Evolutionary conservation across 768 basidiomycete genomes (phyloP), one percentile per base, ranked within the genome.

Genomic region (Trametopsis cervina): DNA sequence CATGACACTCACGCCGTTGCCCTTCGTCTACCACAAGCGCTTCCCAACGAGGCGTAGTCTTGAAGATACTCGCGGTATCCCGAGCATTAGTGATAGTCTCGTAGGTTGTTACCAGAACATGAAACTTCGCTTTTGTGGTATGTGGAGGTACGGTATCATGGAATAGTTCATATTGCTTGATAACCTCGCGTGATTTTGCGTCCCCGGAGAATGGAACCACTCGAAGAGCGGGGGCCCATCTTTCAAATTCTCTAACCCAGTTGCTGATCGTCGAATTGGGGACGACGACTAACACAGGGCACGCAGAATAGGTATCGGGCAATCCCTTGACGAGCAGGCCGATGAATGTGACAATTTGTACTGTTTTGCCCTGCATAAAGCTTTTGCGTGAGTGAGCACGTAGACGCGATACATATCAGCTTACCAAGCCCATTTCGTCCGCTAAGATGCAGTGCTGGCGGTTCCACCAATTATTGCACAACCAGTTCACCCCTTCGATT

Each of bases 251-350:
- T 26, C 96, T 76, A 12, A 95, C 79, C 95, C 94, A 96, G 56
- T 91, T 96, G 4, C 85, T 85, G 54, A 98, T 85, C 0, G 94
- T 96, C 11, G 93, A 95, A 61, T 99, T 96, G 0, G 96, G 96
- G 4, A 98, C 96, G 4, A 96, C 83, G 10, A 99, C 82, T 12
- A 99, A 76, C 29, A 81, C 83, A 2, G 96, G 96, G 46, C 74
- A 84, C 0, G 81, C 82, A 12, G 41, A 27, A 23, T 27, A 43
- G 7, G 29, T 7, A 15, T 15, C 29, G 1, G 77, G 57, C 54
- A 76, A 80, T 2, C 51, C 51, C 17, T 52, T 47, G 22, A 52
- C 71, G 42, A 85, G 76, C 43, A 74, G 75, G 21, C 83, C 91
- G 7, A 99, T 67, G 63, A 92, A 89, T 0, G 87, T 81, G 22